Evolutionary conservation across 78 protist species (phyloP).

Genomic region (Dictyostelium intermedium): DNA sequence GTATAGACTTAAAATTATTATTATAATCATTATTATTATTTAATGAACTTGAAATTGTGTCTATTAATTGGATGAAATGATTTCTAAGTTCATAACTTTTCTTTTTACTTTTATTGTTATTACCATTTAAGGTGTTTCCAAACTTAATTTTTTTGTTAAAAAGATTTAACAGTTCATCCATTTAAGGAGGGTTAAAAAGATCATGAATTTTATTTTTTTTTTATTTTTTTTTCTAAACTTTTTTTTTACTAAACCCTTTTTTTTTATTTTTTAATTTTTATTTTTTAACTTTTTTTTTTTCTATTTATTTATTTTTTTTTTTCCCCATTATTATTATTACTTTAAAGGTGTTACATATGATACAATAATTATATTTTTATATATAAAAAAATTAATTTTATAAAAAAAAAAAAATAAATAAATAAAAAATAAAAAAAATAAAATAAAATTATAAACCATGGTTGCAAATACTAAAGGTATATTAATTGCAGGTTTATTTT

Average conservation of each 20-base stretch:
- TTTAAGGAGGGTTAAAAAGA: neutral
- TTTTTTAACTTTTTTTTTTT: neutral
- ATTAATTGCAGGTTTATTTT: conserved; percentile 13
- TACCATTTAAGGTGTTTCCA: neutral
- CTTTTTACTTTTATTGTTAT: neutral
- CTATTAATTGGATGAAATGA: neutral
- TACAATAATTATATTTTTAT: neutral
- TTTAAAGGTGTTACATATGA: neutral
- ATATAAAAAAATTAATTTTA: too few relatives aligned
- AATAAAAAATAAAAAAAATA: neutral
- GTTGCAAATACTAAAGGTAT: conserved; percentile 15
- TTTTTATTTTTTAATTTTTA: neutral
- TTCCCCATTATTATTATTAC: neutral
- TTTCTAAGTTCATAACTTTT: neutral
- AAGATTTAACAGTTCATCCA: neutral
- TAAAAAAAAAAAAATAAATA: neutral
- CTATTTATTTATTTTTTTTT: neutral
- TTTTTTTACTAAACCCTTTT: neutral
- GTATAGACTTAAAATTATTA: neutral
- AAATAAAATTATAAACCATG: neutral
- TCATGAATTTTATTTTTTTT: neutral
- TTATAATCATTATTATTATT: neutral
- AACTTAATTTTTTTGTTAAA: neutral
- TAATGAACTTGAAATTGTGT: neutral
- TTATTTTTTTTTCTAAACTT: neutral